Evolutionary conservation across 2,329 filamentous ascomycete species (phyloP).

Genomic region (Diplodia sapinea): DNA sequence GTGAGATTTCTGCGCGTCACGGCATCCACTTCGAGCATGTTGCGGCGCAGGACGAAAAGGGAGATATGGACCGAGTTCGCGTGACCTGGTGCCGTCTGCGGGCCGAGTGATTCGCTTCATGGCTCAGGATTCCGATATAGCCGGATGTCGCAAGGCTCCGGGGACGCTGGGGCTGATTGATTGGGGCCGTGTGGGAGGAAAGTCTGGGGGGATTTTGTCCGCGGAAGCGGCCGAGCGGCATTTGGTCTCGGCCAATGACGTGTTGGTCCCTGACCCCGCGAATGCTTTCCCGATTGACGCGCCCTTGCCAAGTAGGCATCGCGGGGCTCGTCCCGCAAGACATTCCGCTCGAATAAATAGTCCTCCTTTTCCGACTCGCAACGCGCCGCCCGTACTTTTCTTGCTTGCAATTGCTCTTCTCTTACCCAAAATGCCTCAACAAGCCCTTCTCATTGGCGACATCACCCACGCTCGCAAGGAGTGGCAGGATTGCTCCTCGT

Average conservation of each 20-base stretch:
- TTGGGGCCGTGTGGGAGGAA: not conserved
- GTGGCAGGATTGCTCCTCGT: conserved; percentile 50
- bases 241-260: conserved; percentile 20
- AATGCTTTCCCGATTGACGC: conserved; percentile 21
- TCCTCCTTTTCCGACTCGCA: not conserved
- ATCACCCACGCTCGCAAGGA: conserved; percentile 54
- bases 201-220: conserved; percentile 2
- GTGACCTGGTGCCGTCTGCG: not conserved
- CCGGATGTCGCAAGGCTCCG: conserved; percentile 4
- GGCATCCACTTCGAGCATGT: not conserved
- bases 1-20: not conserved
- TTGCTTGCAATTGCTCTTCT: not conserved
- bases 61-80: conserved; percentile 7
- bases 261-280: conserved; percentile 19
- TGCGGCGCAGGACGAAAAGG: not conserved
- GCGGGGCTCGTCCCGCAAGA: conserved; percentile 9
- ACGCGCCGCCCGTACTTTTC: not conserved
- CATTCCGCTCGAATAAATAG: conserved; percentile 11
- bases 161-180: not conserved
- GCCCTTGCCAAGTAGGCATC: not conserved
- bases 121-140: not conserved
- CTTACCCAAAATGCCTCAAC: conserved; percentile 33
- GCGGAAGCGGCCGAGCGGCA: conserved; percentile 11
- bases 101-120: not conserved
- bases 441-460: conserved; percentile 54